Percentiles rank a stretch among this genome's conserved stretches.
Evolutionary conservation across 2,329 filamentous ascomycete species (phyloP).

Genomic region (Neophaeococcomyces mojaviensis): DNA sequence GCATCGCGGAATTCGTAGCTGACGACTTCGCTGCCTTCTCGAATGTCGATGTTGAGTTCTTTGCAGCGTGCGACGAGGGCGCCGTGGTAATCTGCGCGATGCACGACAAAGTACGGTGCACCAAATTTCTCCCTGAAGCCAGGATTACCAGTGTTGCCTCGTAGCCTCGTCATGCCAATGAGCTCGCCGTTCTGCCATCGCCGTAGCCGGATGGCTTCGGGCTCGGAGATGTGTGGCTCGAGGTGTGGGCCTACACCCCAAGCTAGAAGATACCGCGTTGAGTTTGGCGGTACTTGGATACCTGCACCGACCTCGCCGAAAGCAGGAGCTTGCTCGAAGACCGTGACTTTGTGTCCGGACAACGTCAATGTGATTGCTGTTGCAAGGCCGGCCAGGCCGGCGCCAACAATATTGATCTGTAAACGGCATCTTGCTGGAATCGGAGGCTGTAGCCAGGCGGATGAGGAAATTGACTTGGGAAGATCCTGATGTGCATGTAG

Average conservation of each 20-base stretch:
- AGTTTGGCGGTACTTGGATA: conserved; percentile 36
- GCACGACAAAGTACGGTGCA: conserved; percentile 26
- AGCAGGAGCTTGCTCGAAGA: conserved; percentile 23
- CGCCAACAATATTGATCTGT: conserved; percentile 34
- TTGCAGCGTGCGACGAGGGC: conserved; percentile 24
- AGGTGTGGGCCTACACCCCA: conserved; percentile 29
- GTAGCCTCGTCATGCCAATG: conserved; percentile 30
- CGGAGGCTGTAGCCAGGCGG: neutral
- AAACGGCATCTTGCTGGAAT: neutral
- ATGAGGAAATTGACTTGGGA: neutral
- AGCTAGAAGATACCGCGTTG: conserved; percentile 25
- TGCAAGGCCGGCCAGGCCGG: conserved; percentile 26
- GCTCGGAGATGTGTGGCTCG: conserved; percentile 25
- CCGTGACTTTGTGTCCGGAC: conserved; percentile 23
- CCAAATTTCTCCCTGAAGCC: conserved; percentile 26
- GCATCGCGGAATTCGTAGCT: neutral
- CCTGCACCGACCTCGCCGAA: conserved; percentile 31
- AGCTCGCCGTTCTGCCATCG: conserved; percentile 28
- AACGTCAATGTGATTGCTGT: conserved; percentile 26
- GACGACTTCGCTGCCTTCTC: neutral
- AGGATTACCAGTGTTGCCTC: conserved; percentile 8
- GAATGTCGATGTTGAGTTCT: conserved; percentile 14
- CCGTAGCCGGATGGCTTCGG: conserved; percentile 29
- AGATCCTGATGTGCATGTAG: neutral
- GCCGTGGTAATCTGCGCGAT: conserved; percentile 29